Percentiles rank a stretch among this genome's conserved stretches.
phyloP scores from a whole-genome alignment of 2,329 filamentous ascomycete genomes.

The Raffaelea ambrosiae region DNA sequence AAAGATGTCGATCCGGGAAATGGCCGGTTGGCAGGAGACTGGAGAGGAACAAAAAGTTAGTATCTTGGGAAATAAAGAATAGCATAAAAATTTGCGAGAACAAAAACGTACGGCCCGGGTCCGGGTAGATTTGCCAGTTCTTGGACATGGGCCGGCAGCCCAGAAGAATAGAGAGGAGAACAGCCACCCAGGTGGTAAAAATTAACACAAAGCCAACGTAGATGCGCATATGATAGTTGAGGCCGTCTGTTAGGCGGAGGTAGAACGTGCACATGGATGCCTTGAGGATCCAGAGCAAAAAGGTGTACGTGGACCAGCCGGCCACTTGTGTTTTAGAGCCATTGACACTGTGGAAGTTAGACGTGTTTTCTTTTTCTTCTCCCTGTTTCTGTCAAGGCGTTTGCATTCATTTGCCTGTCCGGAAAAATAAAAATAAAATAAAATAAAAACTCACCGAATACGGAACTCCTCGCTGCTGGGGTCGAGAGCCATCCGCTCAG shows the following conservation, averaged over 20 bases:
- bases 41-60: background rate
- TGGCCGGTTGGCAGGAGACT: conserved; percentile 27
- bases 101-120: conserved; percentile 27
- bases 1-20: conserved; percentile 27
- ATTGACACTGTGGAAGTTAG: conserved; percentile 16
- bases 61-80: too few species aligned
- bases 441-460: conserved; percentile 15
- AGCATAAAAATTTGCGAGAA: background rate
- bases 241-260: conserved; percentile 21
- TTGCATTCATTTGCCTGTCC: too few species aligned
- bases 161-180: conserved; percentile 24
- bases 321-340: conserved; percentile 27
- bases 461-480: conserved; percentile 19
- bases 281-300: conserved; percentile 19
- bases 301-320: conserved; percentile 18
- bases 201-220: conserved; percentile 25
- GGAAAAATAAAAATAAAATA: background rate
- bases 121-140: conserved; percentile 33
- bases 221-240: conserved; percentile 20
- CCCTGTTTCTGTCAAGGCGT: too few species aligned
- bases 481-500: conserved; percentile 17
- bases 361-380: too few species aligned
- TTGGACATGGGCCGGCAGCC: conserved; percentile 25
- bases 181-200: conserved; percentile 21
- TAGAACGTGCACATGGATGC: conserved; percentile 22